Percentiles rank a stretch among this genome's conserved stretches.
These are phyloP conservation scores for Eutrema heterophyllum DNA, from an alignment of 345 rosid genomes.

Conservation along the genomic window DNA sequence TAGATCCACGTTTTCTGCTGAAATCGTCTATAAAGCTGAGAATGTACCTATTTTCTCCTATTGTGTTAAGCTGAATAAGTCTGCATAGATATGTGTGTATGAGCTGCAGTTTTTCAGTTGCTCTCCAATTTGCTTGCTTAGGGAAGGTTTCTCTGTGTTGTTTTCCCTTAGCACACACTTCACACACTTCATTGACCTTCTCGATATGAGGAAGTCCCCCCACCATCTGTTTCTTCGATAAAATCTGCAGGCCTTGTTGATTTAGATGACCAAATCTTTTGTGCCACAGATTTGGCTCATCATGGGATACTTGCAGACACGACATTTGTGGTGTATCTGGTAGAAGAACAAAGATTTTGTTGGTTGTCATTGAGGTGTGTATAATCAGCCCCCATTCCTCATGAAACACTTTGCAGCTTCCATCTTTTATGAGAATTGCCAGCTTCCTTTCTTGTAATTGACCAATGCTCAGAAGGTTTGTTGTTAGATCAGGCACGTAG, in stretches of 20 bases:
- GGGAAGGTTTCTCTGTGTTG: neutral
- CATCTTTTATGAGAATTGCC: neutral
- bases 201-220: neutral
- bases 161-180: neutral
- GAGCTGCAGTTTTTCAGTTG: neutral
- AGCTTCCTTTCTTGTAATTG: neutral
- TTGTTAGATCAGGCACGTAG: neutral
- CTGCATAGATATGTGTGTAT: neutral
- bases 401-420: neutral
- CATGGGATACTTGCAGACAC: neutral
- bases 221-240: neutral
- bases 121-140: neutral
- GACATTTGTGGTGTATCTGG: neutral
- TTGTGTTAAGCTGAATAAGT: neutral
- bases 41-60: too few species aligned
- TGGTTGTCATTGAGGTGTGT: neutral
- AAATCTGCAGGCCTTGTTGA: neutral
- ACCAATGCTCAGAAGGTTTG: neutral
- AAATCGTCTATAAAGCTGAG: too few species aligned
- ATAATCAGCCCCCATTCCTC: neutral
- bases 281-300: neutral
- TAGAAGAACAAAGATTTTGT: neutral
- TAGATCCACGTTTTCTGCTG: too few species aligned
- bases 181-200: neutral
- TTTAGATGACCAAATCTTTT: neutral